These are phyloP conservation scores for Talaromyces sp. DNA, from an alignment of 2,329 filamentous ascomycete species.

Conservation along the genomic window DNA sequence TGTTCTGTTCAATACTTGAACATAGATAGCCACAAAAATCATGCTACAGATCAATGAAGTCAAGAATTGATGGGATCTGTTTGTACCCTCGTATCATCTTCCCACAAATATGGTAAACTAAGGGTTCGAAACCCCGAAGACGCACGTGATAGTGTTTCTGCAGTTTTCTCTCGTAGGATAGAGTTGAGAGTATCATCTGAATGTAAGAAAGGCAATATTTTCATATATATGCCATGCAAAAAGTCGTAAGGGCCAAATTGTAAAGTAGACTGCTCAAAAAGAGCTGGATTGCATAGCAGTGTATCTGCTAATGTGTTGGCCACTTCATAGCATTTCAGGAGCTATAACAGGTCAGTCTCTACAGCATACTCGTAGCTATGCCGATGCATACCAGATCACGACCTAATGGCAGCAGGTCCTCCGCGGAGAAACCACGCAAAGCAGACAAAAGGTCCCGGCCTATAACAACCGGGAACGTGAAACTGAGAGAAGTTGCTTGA, in stretches of 20 bases:
- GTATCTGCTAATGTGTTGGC: constrained; percentile 31
- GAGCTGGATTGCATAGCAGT: constrained; percentile 22
- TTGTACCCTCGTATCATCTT: neutral
- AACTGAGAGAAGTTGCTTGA: constrained; percentile 23
- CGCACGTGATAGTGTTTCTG: constrained; percentile 26
- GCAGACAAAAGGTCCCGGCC: constrained; percentile 26
- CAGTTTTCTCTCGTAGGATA: constrained; percentile 29
- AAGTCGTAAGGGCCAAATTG: constrained; percentile 29
- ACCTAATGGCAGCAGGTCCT: constrained; percentile 29
- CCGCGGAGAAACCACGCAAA: constrained; percentile 24
- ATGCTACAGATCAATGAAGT: neutral
- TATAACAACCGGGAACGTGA: constrained; percentile 26
- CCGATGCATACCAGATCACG: constrained; percentile 28
- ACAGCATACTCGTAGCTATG: neutral
- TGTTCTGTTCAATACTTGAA: neutral
- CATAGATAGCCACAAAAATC: neutral
- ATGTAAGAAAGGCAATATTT: constrained; percentile 28
- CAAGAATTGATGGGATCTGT: neutral
- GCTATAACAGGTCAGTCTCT: constrained; percentile 16
- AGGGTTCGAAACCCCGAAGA: constrained; percentile 25
- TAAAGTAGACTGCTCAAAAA: constrained; percentile 10
- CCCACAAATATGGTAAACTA: neutral
- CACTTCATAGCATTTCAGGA: constrained; percentile 33
- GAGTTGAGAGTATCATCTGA: constrained; percentile 26
- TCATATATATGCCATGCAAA: constrained; percentile 30